phyloP scores from a whole-genome alignment of 441 rosid species.

The Mallotus japonicus region DNA sequence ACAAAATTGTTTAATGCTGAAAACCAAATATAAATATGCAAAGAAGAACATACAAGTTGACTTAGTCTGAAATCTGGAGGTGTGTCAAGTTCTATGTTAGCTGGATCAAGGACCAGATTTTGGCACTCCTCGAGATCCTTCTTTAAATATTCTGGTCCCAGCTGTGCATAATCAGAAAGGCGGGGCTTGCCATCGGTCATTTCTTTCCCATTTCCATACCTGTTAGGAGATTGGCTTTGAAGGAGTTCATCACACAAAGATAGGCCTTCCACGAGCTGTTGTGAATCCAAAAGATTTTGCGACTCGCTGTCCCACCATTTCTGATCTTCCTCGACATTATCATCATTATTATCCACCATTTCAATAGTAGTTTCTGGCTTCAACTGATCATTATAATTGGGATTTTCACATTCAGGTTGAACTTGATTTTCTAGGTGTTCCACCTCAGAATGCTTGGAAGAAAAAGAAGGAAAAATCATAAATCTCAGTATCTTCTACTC shows the following conservation, averaged over 20 bases:
- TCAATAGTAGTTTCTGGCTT: slow-evolving; percentile 30
- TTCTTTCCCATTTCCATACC: slow-evolving; percentile 47
- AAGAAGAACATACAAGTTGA: slow-evolving; percentile 62
- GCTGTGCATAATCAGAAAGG: slow-evolving; percentile 65
- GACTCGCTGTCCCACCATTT: slow-evolving; percentile 85
- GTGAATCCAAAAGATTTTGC: slow-evolving; percentile 66
- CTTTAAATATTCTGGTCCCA: slow-evolving; percentile 77
- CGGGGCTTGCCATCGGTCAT: slow-evolving; percentile 37
- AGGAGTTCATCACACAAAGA: slow-evolving; percentile 81
- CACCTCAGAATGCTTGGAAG: slow-evolving; percentile 27
- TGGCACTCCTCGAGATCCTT: slow-evolving; percentile 90
- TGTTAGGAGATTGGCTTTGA: slow-evolving; percentile 69
- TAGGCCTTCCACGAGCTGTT: slow-evolving; percentile 88
- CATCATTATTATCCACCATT: slow-evolving; percentile 31
- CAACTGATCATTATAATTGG: slow-evolving; percentile 22
- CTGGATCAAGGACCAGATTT: slow-evolving; percentile 61
- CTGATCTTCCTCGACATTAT: slow-evolving; percentile 51
- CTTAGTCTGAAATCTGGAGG: slow-evolving; percentile 93
- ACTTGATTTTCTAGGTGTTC: slow-evolving; percentile 33
- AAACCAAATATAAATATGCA: background rate
- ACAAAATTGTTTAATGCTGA: background rate
- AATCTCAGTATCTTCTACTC: slow-evolving; percentile 17
- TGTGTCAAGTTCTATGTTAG: slow-evolving; percentile 79
- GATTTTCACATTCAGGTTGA: slow-evolving; percentile 34
- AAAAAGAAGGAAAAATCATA: slow-evolving; percentile 5